These are phyloP conservation scores for Phytopythium helicoides DNA, from an alignment of 352 stramenopile species.

Conservation along the genomic window DNA sequence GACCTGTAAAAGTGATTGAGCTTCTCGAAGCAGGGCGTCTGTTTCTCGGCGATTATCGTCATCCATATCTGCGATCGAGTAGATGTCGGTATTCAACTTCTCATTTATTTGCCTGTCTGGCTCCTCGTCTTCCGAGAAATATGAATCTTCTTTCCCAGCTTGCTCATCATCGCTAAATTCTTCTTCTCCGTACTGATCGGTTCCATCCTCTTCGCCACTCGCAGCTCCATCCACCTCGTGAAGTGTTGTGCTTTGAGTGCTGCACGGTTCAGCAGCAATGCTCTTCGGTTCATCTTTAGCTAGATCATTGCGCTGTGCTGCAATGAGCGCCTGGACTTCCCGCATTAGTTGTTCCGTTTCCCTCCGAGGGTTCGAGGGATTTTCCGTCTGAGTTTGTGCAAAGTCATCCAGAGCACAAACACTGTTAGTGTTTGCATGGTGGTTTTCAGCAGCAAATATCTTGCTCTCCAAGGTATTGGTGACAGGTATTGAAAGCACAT, in stretches of 20 bases:
- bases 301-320: background rate
- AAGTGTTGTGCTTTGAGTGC: background rate
- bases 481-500: no score
- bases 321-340: conserved; percentile 3
- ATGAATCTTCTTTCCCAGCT: conserved; percentile 9
- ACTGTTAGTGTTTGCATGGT: no score
- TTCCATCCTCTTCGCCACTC: background rate
- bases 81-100: conserved; percentile 4
- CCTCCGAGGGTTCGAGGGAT: background rate
- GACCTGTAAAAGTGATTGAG: conserved; percentile 25
- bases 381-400: no score
- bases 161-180: conserved; percentile 8
- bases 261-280: background rate
- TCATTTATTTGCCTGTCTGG: background rate
- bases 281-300: background rate
- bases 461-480: no score
- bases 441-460: no score
- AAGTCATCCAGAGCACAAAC: no score
- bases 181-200: background rate
- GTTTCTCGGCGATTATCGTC: conserved; percentile 31
- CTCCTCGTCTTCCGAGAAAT: conserved; percentile 18
- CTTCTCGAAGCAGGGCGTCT: conserved; percentile 36
- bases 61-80: conserved; percentile 14
- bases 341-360: conserved; percentile 4
- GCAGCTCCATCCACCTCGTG: background rate